Conservation (phyloP, 306 rosid genomes). For the Acmispon strigosus region DNA sequence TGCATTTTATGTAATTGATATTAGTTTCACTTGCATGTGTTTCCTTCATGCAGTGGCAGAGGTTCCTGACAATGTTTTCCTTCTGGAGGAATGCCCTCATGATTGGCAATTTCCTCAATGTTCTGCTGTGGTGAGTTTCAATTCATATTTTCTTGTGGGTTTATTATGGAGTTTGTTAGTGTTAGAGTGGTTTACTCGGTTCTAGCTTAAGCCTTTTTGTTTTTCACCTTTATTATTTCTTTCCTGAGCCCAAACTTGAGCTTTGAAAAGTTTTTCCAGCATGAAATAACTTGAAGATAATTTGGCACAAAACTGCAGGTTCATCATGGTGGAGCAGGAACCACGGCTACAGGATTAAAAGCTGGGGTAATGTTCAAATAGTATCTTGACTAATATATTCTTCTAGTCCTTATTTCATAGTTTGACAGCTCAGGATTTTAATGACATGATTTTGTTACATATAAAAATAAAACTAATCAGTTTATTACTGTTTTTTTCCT, state of each 20-base stretch:
- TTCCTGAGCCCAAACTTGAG: too few species aligned
- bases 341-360: conserved; percentile 88
- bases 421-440: neutral
- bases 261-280: too few species aligned
- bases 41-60: conserved; percentile 57
- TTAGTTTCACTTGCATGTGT: conserved; percentile 7
- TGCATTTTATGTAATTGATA: neutral
- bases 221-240: too few species aligned
- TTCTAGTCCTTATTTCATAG: neutral
- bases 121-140: conserved; percentile 83
- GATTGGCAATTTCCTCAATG: conserved; percentile 98
- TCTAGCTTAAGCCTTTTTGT: neutral
- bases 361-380: conserved; percentile 73
- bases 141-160: neutral
- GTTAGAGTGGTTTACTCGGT: neutral
- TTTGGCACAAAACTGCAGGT: conserved; percentile 50
- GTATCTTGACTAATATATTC: neutral
- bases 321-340: conserved; percentile 99
- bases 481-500: conserved; percentile 1
- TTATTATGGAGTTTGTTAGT: neutral
- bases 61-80: conserved; percentile 61
- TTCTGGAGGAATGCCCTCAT: conserved; percentile 88
- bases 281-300: conserved; percentile 6
- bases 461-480: neutral
- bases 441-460: neutral